These are phyloP conservation scores for Podospora conica DNA, from an alignment of 495 filamentous ascomycete genomes.

Conservation along the genomic window DNA sequence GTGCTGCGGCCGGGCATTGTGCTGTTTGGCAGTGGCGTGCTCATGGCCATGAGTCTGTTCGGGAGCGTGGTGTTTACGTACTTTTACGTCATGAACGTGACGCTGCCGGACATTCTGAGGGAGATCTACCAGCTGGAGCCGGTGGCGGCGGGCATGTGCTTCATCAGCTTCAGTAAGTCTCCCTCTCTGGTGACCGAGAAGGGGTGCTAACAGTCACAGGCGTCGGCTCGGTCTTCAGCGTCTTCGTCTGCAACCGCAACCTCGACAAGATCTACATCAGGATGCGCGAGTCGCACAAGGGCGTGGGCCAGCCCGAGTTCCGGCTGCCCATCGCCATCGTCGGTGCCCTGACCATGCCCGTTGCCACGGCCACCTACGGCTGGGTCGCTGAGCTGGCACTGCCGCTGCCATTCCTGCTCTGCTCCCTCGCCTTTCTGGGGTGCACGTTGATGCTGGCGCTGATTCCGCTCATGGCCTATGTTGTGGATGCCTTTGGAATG, in stretches of 20 bases:
- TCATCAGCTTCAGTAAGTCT: slow-evolving; percentile 47
- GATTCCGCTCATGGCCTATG: slow-evolving; percentile 47
- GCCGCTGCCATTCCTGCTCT: slow-evolving; percentile 36
- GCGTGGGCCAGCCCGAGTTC: slow-evolving; percentile 40
- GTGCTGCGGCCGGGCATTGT: slow-evolving; percentile 45
- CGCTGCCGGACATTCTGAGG: slow-evolving; percentile 46
- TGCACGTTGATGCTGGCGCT: slow-evolving; percentile 35
- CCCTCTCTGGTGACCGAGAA: not conserved
- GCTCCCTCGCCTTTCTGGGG: slow-evolving; percentile 40
- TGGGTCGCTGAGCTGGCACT: slow-evolving; percentile 38
- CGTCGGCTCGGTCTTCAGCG: slow-evolving; percentile 43
- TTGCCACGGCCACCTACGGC: slow-evolving; percentile 42
- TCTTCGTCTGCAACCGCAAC: slow-evolving; percentile 38
- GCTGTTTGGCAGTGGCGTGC: slow-evolving; percentile 41
- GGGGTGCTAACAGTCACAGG: slow-evolving; percentile 35
- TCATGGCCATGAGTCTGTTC: slow-evolving; percentile 45
- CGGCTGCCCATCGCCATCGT: slow-evolving; percentile 46
- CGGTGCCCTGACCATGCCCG: slow-evolving; percentile 38
- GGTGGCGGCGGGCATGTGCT: slow-evolving; percentile 39
- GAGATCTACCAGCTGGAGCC: slow-evolving; percentile 43
- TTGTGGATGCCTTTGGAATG: slow-evolving; percentile 53
- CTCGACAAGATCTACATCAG: slow-evolving; percentile 49
- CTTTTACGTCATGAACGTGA: slow-evolving; percentile 50
- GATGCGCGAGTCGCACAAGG: slow-evolving; percentile 35
- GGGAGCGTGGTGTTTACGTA: slow-evolving; percentile 46